Base-by-base conservation (phyloP, 345 rosid species). In the Trapa incisa region DNA sequence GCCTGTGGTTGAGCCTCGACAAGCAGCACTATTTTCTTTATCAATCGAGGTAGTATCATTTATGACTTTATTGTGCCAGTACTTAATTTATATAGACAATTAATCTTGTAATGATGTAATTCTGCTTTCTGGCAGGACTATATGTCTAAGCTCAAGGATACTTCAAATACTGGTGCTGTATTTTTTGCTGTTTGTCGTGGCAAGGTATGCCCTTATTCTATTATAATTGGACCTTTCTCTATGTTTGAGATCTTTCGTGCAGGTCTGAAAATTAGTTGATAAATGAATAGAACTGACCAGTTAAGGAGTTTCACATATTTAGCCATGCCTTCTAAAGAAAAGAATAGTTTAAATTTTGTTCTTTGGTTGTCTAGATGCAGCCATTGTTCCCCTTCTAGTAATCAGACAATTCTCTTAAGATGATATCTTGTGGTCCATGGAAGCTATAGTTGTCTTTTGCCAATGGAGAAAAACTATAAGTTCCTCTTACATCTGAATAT, bases 131-230 rank as follows among this genome's bases (percentile, higher is more conserved):
- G 71, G 66, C 83, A 91, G 99, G 96, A 91, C 70, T 94, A 86
- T 74, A 79, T 84, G 88, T 79, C 86, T 29, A 94, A 91, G 77
- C 74, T 94, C 81, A 86, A 82, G 76, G 97, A 89, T 75, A 73
- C 81, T 68, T 83, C 88, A 69, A 77, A 75, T 72, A 83, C 83
- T 29, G 97, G 99, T 74, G 97, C 92, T 37, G 74, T 94, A 65
- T 91, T 94, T 84, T 94, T 94, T 74, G 97, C 99, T 63, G 96
- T 94, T 77, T 94, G 97, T 69, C 97, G 99, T 42, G 99, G 99
- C 73, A 94, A 94, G 97, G 99, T 94, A 76, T 71, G 72, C 36
- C n/a, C 43, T 72, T 22, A 38, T 73, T 15, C 1, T 32, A 58
- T 32, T 8, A 2, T 16, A 58, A 58, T 29, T 22, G 32, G 38